Conservation (phyloP, 495 filamentous ascomycete species). For the Aspergillus wentii region DNA sequence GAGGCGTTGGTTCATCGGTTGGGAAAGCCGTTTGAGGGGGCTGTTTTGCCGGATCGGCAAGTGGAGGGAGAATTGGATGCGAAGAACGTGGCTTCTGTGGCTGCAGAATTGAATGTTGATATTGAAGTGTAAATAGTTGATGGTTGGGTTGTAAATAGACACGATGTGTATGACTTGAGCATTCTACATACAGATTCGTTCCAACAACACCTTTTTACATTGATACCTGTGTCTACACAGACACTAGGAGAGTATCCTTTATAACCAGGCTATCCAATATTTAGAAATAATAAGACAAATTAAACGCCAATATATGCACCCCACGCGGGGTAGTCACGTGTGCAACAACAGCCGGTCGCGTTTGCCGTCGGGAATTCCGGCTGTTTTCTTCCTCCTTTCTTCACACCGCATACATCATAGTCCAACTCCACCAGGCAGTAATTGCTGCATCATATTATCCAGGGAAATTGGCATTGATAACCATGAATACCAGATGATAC, state of each 20-base stretch:
- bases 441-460: neutral
- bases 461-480: neutral
- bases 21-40: conserved; percentile 19
- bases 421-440: neutral
- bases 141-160: too few species aligned
- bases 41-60: conserved; percentile 25
- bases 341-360: neutral
- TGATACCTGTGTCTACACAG: too few species aligned
- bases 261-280: too few species aligned
- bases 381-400: neutral
- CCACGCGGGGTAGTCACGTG: neutral
- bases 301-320: too few species aligned
- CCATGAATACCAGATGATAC: conserved; percentile 1
- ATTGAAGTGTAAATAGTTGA: conserved; percentile 16
- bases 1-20: conserved; percentile 27
- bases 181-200: too few species aligned
- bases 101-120: conserved; percentile 13
- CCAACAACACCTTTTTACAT: too few species aligned
- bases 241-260: too few species aligned
- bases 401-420: neutral
- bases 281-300: too few species aligned
- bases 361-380: neutral
- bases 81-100: conserved; percentile 10
- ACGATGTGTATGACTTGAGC: too few species aligned
- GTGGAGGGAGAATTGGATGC: conserved; percentile 19